Conservation (phyloP, 495 filamentous ascomycete species). For the Penicillium dipodomyicola region DNA sequence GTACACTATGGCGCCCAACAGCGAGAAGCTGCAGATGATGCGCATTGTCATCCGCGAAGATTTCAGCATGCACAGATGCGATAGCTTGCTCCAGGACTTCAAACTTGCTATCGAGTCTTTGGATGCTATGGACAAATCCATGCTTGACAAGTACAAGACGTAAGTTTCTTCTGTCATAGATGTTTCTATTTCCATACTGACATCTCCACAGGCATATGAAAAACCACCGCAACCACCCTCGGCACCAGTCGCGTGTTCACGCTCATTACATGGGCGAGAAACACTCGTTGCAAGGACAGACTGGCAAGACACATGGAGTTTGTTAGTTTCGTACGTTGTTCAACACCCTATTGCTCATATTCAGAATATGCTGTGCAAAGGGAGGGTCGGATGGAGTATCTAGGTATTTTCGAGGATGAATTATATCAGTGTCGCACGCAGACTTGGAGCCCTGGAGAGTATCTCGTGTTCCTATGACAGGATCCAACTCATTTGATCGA, state of each 20-base stretch:
- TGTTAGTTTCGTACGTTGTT: slow-evolving; percentile 50
- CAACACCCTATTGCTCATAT: not conserved
- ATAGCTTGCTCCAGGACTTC: slow-evolving; percentile 69
- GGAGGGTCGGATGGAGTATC: not conserved
- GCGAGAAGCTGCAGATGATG: slow-evolving; percentile 75
- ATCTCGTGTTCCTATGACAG: not conserved
- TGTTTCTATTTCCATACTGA: slow-evolving; percentile 11
- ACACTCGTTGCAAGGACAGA: slow-evolving; percentile 83
- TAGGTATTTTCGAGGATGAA: not conserved
- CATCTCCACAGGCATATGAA: slow-evolving; percentile 47
- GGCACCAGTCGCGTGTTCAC: slow-evolving; percentile 59
- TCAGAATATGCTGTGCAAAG: not conserved
- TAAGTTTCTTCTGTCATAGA: slow-evolving; percentile 35
- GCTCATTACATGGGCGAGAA: slow-evolving; percentile 69
- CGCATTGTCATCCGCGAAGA: slow-evolving; percentile 87
- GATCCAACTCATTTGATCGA: not conserved
- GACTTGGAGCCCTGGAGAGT: too few relatives aligned
- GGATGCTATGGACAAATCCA: slow-evolving; percentile 67
- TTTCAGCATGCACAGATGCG: slow-evolving; percentile 73
- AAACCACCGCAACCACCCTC: slow-evolving; percentile 52
- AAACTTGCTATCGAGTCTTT: slow-evolving; percentile 66
- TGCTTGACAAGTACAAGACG: slow-evolving; percentile 61
- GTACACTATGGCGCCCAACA: slow-evolving; percentile 91
- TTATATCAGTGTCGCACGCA: not conserved
- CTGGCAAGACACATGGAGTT: slow-evolving; percentile 81